These are phyloP conservation scores for Amanita inopinata DNA, from an alignment of 768 basidiomycete genomes.

Conservation along the genomic window DNA sequence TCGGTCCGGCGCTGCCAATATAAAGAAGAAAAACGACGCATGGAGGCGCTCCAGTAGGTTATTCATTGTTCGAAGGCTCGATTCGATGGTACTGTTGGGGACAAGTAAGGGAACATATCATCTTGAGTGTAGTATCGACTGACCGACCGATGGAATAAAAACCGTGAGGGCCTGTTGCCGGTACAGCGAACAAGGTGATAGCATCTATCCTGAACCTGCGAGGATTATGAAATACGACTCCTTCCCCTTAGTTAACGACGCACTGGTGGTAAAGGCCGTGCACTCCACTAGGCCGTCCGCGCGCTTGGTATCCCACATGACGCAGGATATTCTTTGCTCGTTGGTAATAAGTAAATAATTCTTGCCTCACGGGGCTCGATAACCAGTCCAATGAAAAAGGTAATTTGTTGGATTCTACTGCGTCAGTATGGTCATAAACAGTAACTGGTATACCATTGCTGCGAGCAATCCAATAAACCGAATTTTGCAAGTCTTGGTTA, in stretches of 20 bases:
- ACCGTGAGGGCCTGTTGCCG: conserved; percentile 87
- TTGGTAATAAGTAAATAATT: conserved; percentile 40
- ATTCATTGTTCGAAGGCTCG: conserved; percentile 80
- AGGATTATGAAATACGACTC: background rate
- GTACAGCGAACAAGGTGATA: conserved; percentile 81
- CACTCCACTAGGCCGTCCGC: conserved; percentile 76
- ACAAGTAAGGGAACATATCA: conserved; percentile 9
- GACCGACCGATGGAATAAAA: conserved; percentile 89
- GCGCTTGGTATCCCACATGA: conserved; percentile 66
- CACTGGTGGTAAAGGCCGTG: conserved; percentile 89
- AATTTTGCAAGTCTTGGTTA: conserved; percentile 92
- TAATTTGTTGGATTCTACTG: conserved; percentile 26
- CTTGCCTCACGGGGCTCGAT: conserved; percentile 13
- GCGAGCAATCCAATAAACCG: conserved; percentile 60
- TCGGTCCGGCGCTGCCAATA: conserved; percentile 48
- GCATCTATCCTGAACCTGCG: conserved; percentile 88
- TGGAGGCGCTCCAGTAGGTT: conserved; percentile 94
- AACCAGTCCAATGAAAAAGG: conserved; percentile 28
- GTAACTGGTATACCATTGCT: conserved; percentile 70
- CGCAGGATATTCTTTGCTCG: conserved; percentile 59
- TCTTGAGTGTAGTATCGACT: conserved; percentile 15
- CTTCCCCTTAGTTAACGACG: conserved; percentile 12
- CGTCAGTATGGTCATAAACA: conserved; percentile 70
- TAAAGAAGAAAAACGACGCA: conserved; percentile 96
- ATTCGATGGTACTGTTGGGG: conserved; percentile 66